Conservation (phyloP, 441 rosid genomes). For the Euphorbia corollata region DNA sequence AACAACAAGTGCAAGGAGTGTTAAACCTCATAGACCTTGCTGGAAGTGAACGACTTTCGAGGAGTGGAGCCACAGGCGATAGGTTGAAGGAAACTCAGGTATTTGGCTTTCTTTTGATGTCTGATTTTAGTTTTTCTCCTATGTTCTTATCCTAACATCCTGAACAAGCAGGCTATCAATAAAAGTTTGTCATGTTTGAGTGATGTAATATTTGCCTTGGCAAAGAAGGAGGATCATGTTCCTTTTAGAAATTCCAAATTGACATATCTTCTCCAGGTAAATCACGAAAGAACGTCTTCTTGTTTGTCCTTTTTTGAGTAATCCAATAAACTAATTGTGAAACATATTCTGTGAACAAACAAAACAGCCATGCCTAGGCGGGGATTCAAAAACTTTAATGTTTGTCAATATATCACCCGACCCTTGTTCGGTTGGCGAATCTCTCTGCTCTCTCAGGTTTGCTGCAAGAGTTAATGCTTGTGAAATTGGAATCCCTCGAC, state of each 20-base stretch:
- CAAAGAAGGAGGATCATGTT: constrained; percentile 93
- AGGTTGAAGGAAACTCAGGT: constrained; percentile 96
- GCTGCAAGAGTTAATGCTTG: constrained; percentile 98
- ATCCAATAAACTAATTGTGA: too few species aligned
- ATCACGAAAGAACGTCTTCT: background rate
- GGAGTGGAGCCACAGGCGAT: constrained; percentile 89
- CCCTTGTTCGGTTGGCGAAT: constrained; percentile 76
- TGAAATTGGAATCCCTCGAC: constrained; percentile 84
- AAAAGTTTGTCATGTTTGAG: constrained; percentile 78
- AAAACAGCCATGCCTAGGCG: constrained; percentile 87
- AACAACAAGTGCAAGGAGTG: constrained; percentile 92
- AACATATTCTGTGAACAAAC: constrained; percentile 23
- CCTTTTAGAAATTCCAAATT: constrained; percentile 93
- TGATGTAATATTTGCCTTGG: constrained; percentile 86
- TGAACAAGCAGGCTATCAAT: constrained; percentile 64
- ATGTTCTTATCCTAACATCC: background rate
- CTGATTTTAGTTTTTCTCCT: background rate
- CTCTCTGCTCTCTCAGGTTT: constrained; percentile 84
- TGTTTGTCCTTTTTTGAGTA: too few species aligned
- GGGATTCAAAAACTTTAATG: constrained; percentile 94
- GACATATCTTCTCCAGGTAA: constrained; percentile 94
- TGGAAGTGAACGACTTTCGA: constrained; percentile 89
- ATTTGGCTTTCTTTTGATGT: background rate
- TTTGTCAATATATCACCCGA: constrained; percentile 90
- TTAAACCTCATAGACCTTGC: constrained; percentile 88